A percentile compares a stretch with the other conserved stretches of the same genome.
Evolutionary conservation across 2,329 filamentous ascomycete genomes (phyloP).

Genomic region (Lecanicillium sp.): DNA sequence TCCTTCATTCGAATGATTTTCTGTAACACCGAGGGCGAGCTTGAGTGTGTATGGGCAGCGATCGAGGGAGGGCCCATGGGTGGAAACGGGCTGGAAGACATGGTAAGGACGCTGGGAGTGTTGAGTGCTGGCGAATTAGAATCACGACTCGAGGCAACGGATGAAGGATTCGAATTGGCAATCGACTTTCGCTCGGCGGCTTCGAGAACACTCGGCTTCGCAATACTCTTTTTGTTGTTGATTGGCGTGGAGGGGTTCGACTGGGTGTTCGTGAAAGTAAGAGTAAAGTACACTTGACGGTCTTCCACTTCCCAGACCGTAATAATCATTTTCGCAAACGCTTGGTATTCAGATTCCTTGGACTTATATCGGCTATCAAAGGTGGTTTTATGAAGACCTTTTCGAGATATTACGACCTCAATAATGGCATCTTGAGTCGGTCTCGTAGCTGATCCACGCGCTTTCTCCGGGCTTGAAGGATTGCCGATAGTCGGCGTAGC

Average conservation of each 20-base stretch:
- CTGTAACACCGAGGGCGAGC: slow-evolving; percentile 57
- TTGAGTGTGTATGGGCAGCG: slow-evolving; percentile 40
- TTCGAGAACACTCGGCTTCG: slow-evolving; percentile 31
- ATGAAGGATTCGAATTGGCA: slow-evolving; percentile 35
- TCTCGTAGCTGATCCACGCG: slow-evolving; percentile 14
- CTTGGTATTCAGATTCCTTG: slow-evolving; percentile 29
- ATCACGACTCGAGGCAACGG: slow-evolving; percentile 37
- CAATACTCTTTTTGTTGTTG: slow-evolving; percentile 27
- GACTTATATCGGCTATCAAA: slow-evolving; percentile 24
- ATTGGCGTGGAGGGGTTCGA: slow-evolving; percentile 24
- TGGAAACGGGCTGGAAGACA: slow-evolving; percentile 54
- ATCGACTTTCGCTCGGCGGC: slow-evolving; percentile 38
- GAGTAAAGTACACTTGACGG: slow-evolving; percentile 59
- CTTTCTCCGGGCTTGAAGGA: slow-evolving; percentile 24
- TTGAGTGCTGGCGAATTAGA: slow-evolving; percentile 37
- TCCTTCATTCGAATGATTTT: slow-evolving; percentile 72
- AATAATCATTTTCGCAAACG: slow-evolving; percentile 67
- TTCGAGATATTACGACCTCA: slow-evolving; percentile 57
- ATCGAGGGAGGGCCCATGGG: slow-evolving; percentile 57
- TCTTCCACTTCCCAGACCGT: slow-evolving; percentile 65
- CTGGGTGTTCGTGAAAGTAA: slow-evolving; percentile 62
- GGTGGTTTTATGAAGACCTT: slow-evolving; percentile 30
- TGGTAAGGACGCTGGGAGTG: slow-evolving; percentile 43
- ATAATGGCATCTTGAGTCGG: slow-evolving; percentile 52
- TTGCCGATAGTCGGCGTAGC: slow-evolving; percentile 26